Base-by-base conservation (phyloP, 352 stramenopile genomes). In the Thalassiosira mediterranea region DNA sequence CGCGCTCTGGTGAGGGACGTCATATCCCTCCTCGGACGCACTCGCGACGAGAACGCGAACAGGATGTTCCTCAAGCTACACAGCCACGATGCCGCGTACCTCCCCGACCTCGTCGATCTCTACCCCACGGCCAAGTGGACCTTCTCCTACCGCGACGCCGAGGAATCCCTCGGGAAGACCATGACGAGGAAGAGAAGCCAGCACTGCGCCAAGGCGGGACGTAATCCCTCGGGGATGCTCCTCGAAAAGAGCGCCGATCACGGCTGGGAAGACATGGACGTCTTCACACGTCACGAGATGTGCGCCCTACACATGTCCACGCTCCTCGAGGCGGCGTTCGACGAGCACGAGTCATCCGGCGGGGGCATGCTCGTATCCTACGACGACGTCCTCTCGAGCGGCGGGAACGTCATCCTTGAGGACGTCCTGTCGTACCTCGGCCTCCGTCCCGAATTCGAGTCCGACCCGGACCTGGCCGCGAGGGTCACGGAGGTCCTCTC, bases 271-370 rank as follows among this genome's bases (percentile, higher is more conserved):
- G 51, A 72, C 46, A 3, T 72, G 0, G 62, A 72, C 0, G 37
- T 19, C 17, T 21, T 63, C 23, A 49, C 62, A 4, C n/a, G 59
- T 28, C 23, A 72, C n/a, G 63, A 66, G 32, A 31, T 66, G 5
- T 72, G 63, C 26, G 63, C 63, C 26, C 31, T 65, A 5, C 47
- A 65, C 15, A 51, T 72, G 19, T 72, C 63, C n/a, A 56, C 63
- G 11, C 49, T 72, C 4, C 32, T 72, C 0, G 53, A 72, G 3
- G 32, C 21, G 2, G 63, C 63, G 4, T 52, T 13, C 1, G 4
- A 64, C 19, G 63, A 72, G 28, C 40, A 72, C 13, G 40, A 17
- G 1, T n/a, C 21, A 2, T 56, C 32, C 40, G 63, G 21, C 1
- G 65, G 52, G 3, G 63, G 63, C 11, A 38, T 66, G 25, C 52